A percentile compares a stretch with the other conserved stretches of the same genome.
These are phyloP conservation scores for Seiridium unicorne DNA, from an alignment of 2,329 filamentous ascomycete genomes.

Conservation along the genomic window DNA sequence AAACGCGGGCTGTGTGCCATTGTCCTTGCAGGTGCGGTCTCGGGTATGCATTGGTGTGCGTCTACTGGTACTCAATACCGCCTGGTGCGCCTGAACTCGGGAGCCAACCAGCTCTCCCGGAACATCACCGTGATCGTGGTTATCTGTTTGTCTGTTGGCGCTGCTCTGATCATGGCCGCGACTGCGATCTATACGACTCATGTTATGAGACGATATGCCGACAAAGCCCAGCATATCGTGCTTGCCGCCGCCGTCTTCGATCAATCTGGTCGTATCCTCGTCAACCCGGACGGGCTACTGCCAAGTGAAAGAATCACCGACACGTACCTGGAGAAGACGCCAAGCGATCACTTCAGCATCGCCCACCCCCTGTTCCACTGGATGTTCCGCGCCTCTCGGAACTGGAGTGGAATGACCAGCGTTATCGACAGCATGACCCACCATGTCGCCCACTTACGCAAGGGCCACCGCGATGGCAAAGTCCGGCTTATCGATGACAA, in stretches of 20 bases:
- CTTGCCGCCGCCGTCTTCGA: conserved; percentile 67
- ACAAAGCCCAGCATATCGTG: conserved; percentile 60
- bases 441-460: conserved; percentile 58
- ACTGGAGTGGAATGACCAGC: conserved; percentile 69
- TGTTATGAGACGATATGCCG: conserved; percentile 51
- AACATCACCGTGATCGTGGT: conserved; percentile 73
- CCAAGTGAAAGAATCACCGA: conserved; percentile 77
- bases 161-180: conserved; percentile 58
- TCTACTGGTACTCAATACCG: conserved; percentile 68
- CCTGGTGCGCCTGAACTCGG: conserved; percentile 44
- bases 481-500: conserved; percentile 51
- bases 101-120: conserved; percentile 46
- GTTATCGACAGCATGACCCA: conserved; percentile 70
- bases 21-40: conserved; percentile 71
- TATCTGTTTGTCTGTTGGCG: conserved; percentile 62
- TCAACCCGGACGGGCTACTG: conserved; percentile 66
- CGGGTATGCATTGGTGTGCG: conserved; percentile 86
- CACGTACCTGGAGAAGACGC: conserved; percentile 67
- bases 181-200: conserved; percentile 54
- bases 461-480: conserved; percentile 32
- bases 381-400: conserved; percentile 78
- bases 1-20: conserved; percentile 66
- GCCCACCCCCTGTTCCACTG: conserved; percentile 81
- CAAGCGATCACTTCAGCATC: conserved; percentile 73
- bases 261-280: conserved; percentile 61